These are phyloP conservation scores for Trypanosomatidae sp. DNA, from an alignment of 208 protist species.

Conservation along the genomic window DNA sequence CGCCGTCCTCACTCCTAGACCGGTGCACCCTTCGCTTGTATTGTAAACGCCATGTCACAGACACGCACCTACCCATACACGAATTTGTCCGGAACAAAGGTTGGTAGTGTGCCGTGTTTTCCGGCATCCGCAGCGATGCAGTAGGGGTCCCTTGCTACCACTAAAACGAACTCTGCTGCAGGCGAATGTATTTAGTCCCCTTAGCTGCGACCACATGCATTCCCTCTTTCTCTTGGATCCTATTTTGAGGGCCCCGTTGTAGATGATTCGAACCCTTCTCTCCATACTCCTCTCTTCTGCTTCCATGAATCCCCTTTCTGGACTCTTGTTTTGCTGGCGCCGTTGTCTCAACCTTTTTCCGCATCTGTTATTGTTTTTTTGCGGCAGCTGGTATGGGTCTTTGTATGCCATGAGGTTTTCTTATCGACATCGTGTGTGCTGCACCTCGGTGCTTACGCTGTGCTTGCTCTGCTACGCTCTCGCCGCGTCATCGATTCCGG, in stretches of 20 bases:
- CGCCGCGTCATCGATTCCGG: neutral
- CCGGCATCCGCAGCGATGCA: neutral
- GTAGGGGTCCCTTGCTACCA: neutral
- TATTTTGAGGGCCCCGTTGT: neutral
- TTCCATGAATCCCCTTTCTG: neutral
- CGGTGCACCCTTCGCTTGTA: neutral
- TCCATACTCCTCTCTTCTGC: neutral
- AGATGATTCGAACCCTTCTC: neutral
- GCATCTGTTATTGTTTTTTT: neutral
- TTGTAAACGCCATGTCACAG: conserved; percentile 7
- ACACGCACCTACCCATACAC: conserved; percentile 8
- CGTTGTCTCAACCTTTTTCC: neutral
- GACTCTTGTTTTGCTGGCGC: neutral
- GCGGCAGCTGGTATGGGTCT: neutral
- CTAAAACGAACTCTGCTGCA: neutral
- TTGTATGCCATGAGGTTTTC: neutral
- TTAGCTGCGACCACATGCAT: neutral
- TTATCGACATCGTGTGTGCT: neutral
- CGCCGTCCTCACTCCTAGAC: neutral
- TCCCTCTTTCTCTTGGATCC: neutral
- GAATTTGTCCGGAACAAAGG: neutral
- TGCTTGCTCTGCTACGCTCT: conserved; percentile 12
- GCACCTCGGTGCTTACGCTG: conserved; percentile 11
- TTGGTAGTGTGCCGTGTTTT: neutral
- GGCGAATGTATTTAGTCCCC: neutral